phyloP scores from a whole-genome alignment of 768 basidiomycete species.

The Boletus barrowsii region DNA sequence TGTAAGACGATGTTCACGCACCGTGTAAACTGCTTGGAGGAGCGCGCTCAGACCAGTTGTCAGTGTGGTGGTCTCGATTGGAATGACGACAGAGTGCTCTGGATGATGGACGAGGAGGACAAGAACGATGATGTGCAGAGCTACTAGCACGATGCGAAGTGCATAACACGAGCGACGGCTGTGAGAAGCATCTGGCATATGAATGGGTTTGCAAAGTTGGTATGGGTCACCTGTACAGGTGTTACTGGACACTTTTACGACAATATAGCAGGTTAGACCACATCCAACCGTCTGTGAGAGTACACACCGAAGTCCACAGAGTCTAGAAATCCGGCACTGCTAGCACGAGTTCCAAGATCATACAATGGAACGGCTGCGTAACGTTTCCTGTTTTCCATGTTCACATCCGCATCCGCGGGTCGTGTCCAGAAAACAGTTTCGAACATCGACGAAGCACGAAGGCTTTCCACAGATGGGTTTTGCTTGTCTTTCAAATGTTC shows the following conservation, averaged over 20 bases:
- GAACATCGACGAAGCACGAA: not conserved
- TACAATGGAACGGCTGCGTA: not conserved
- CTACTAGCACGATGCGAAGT: not conserved
- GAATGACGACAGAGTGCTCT: not conserved
- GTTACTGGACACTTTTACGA: not conserved
- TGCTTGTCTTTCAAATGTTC: not conserved
- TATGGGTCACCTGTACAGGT: not conserved
- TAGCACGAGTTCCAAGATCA: not conserved
- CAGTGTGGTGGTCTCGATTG: not conserved
- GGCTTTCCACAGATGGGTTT: not conserved
- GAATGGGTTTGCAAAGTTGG: not conserved
- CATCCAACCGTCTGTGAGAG: not conserved
- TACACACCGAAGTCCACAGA: not conserved
- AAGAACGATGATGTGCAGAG: not conserved
- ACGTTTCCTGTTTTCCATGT: not conserved
- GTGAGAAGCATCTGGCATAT: not conserved
- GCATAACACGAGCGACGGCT: not conserved
- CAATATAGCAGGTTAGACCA: not conserved
- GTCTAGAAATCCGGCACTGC: not conserved
- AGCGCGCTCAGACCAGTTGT: not conserved
- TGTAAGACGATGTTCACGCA: not conserved
- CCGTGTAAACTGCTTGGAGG: not conserved
- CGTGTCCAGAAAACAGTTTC: not conserved
- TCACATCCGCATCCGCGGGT: not conserved
- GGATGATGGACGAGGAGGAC: not conserved